phyloP scores from a whole-genome alignment of 192 early-diverging fungal species.

The Backusella morwellensis region DNA sequence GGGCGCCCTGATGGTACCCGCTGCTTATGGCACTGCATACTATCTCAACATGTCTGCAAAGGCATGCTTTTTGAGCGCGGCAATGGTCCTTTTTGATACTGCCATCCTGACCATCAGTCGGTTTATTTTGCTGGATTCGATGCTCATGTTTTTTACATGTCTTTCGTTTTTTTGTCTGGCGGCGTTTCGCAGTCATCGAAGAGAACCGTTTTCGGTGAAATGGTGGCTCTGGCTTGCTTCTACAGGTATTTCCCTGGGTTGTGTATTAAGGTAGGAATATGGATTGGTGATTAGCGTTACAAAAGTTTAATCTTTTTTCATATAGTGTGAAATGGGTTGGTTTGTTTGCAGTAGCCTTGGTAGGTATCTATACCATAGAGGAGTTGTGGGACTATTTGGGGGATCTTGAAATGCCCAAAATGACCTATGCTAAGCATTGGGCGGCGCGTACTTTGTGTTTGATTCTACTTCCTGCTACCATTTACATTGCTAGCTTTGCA shows the following conservation, averaged over 20 bases:
- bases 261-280: constrained; percentile 45
- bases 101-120: constrained; percentile 40
- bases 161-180: constrained; percentile 65
- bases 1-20: constrained; percentile 84
- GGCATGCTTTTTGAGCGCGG: constrained; percentile 69
- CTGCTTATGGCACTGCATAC: constrained; percentile 85
- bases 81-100: constrained; percentile 67
- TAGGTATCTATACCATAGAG: constrained; percentile 88
- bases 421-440: constrained; percentile 81
- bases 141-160: constrained; percentile 46
- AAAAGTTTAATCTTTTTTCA: neutral
- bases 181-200: constrained; percentile 43
- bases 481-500: constrained; percentile 84
- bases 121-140: constrained; percentile 14
- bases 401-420: constrained; percentile 60
- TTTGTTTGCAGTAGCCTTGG: constrained; percentile 83
- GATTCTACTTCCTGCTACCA: constrained; percentile 75
- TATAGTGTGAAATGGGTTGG: constrained; percentile 96
- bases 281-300: neutral
- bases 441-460: constrained; percentile 72
- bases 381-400: constrained; percentile 91
- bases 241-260: constrained; percentile 84
- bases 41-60: constrained; percentile 66
- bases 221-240: constrained; percentile 89
- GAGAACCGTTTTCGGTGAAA: constrained; percentile 64